Base-by-base conservation (phyloP, 108 stramenopile species). In the Pseudonitzschia pungens region DNA sequence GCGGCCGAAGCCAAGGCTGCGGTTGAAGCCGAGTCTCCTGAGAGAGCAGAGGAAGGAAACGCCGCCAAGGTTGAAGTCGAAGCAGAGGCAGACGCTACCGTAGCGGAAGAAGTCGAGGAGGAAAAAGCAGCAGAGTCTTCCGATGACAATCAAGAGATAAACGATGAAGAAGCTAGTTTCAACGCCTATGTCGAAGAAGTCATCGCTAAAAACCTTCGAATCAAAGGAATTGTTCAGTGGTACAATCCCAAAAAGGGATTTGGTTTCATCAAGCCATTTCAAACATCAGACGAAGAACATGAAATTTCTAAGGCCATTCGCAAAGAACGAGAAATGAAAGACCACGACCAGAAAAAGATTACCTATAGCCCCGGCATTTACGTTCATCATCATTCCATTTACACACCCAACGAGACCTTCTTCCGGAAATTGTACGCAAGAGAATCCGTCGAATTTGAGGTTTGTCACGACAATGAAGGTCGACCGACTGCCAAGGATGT, bases 151-250 rank as follows among this genome's bases (percentile, higher is more conserved):
- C 16, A 48, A 18, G 45, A 48, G 36, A 36, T 36, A 36, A 36
- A 6, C 14, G 45, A 18, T 18, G 45, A 48, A 48, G 14, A 18
- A 48, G 45, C 45, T 48, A 48, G 45, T 1, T 55, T 62, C 36
- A n/a, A 62, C 11, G 33, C 29, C 28, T 62, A 62, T 33, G 12
- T 62, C 20, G 36, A 62, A 12, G 32, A 62, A 5, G 60, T 29
- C 15, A 40, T 62, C 32, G 15, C 9, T 4, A 62, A 33, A n/a
- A 14, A 40, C 3, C 14, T 4, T 18, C 60, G 60, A 4, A 33
- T 62, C n/a, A 33, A 62, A 21, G 29, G 60, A 5, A 15, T 62
- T 33, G 60, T 62, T 62, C 60, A 62, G 29, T 62, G 60, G 60
- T 62, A 62, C 20, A 62, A 62, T 33, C 28, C 28, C 3, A 33